Evolutionary conservation across 805 yeast species (phyloP).

Genomic region (Candida argentea): DNA sequence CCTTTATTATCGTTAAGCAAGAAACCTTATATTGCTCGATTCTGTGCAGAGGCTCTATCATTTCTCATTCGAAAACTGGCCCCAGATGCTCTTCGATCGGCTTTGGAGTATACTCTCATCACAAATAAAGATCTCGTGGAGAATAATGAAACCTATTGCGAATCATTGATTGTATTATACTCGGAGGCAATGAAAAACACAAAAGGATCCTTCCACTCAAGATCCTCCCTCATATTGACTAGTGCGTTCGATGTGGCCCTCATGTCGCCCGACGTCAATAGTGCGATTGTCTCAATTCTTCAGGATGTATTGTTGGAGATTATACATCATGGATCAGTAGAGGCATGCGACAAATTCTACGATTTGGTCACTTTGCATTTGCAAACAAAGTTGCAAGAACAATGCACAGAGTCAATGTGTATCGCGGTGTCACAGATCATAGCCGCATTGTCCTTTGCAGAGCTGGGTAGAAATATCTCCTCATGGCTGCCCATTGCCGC

Average conservation of each 20-base stretch:
- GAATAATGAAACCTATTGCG: slow-evolving; percentile 39
- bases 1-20: slow-evolving; percentile 51
- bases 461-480: slow-evolving; percentile 55
- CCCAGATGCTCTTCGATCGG: slow-evolving; percentile 31
- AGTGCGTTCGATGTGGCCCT: slow-evolving; percentile 28
- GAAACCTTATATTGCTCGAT: slow-evolving; percentile 62
- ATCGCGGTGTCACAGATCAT: slow-evolving; percentile 27
- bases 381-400: slow-evolving; percentile 6
- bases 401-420: slow-evolving; percentile 2
- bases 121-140: slow-evolving; percentile 20
- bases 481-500: slow-evolving; percentile 36
- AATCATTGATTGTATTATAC: slow-evolving; percentile 49
- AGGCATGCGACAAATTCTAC: slow-evolving; percentile 39
- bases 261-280: slow-evolving; percentile 2
- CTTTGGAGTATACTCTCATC: slow-evolving; percentile 35
- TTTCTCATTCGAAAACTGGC: slow-evolving; percentile 67
- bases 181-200: slow-evolving; percentile 71
- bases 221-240: slow-evolving; percentile 41
- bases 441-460: slow-evolving; percentile 48
- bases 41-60: slow-evolving; percentile 85
- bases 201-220: slow-evolving; percentile 65
- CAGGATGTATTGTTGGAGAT: slow-evolving; percentile 50
- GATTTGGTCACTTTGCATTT: slow-evolving; percentile 14
- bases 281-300: slow-evolving; percentile 19
- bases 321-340: slow-evolving; percentile 42